Evolutionary conservation across 345 rosid species (phyloP), one percentile per base, ranked within the genome.

Genomic region (Passiflora organensis): DNA sequence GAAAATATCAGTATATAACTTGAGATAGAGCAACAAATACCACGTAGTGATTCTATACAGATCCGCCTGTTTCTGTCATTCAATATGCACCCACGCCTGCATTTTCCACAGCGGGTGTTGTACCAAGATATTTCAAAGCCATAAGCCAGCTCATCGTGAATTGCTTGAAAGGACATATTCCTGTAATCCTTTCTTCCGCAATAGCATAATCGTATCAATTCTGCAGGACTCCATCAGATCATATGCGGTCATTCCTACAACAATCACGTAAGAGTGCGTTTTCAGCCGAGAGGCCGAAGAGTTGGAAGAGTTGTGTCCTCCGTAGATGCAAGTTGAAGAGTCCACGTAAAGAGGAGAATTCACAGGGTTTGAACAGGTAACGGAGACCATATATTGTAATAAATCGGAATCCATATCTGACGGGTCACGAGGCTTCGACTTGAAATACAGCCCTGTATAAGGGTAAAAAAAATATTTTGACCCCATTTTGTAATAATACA

Each of bases 81-180:
- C 1, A 17, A 0, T 6, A 17, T 10, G 48, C 48, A 45, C 2
- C 23, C 16, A 1, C 9, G 1, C 2, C 1, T 1, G 42, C 51
- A 57, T 0, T 10, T 9, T 32, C 24, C 28, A 59, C 54, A 50
- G 6, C 0, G 12, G 25, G 48, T 16, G 10, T 10, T 6, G 43
- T 46, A 42, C 67, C 67, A 62, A 12, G 46, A 43, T 53, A 62
- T 43, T 58, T 62, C 66, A 45, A 62, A 62, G 20, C 66, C 66
- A 17, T 43, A 45, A 2, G 8, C 53, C 37, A 62, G 43, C 25
- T 17, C 43, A 21, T 38, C 23, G 18, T 52, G 51, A 11, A 62
- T 23, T 5, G 43, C 66, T 32, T 24, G 14, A 4, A 5, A 62
- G 32, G 58, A 20, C 11, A 18, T 34, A 6, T 15, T 51, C n/a